Conservation (phyloP, 352 stramenopile species). For the Plasmopara halstedii region DNA sequence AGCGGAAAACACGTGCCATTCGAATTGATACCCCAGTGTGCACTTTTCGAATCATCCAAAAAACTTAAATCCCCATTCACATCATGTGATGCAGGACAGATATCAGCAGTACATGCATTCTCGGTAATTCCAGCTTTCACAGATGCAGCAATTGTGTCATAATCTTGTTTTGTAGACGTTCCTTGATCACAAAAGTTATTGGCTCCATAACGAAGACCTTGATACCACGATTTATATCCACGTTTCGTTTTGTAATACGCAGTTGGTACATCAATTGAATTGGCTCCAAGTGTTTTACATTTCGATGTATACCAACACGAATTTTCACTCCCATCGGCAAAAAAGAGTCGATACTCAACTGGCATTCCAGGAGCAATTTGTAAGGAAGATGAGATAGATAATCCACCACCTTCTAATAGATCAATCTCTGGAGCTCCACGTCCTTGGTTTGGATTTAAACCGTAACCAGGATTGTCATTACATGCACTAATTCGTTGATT, state of each 20-base stretch:
- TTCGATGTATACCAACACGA: conserved; percentile 42
- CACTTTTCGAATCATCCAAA: conserved; percentile 31
- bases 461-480: conserved; percentile 84
- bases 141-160: conserved; percentile 32
- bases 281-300: conserved; percentile 39
- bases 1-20: conserved; percentile 34
- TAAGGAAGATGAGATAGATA: conserved; percentile 83
- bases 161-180: conserved; percentile 30
- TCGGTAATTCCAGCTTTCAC: conserved; percentile 38
- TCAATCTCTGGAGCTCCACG: conserved; percentile 93
- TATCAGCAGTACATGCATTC: conserved; percentile 36
- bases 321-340: conserved; percentile 13
- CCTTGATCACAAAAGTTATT: conserved; percentile 46
- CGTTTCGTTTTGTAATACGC: conserved; percentile 32
- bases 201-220: conserved; percentile 48
- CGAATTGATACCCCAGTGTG: conserved; percentile 49
- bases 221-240: conserved; percentile 52
- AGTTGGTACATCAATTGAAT: conserved; percentile 41
- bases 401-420: conserved; percentile 84
- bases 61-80: conserved; percentile 34
- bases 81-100: conserved; percentile 43
- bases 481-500: conserved; percentile 86
- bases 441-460: conserved; percentile 75
- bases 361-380: conserved; percentile 81
- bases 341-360: conserved; percentile 46